A percentile compares a stretch with the other conserved stretches of the same genome.
These are phyloP conservation scores for Salmacisia buchloeana DNA, from an alignment of 1,284 basidiomycete species.

Conservation along the genomic window DNA sequence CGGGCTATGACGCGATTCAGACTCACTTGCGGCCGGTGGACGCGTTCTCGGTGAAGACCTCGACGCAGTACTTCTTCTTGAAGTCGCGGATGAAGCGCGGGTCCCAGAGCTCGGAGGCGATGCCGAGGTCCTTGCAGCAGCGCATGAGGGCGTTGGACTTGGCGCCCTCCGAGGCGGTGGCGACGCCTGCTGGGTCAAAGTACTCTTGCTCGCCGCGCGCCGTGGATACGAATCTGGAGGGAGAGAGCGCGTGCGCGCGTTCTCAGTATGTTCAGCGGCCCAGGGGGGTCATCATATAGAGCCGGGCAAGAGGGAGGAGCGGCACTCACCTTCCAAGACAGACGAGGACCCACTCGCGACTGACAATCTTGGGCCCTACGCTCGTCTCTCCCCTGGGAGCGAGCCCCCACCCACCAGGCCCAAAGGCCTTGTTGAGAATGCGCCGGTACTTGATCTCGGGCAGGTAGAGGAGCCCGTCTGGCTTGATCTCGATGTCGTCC, in stretches of 20 bases:
- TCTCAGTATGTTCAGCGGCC: neutral
- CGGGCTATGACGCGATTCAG: neutral
- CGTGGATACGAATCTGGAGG: constrained; percentile 72
- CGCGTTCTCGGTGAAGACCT: constrained; percentile 77
- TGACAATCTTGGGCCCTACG: constrained; percentile 68
- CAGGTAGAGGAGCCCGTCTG: constrained; percentile 92
- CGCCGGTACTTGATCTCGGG: constrained; percentile 98
- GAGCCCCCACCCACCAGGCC: constrained; percentile 93
- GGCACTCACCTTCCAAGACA: constrained; percentile 80
- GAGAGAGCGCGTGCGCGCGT: neutral
- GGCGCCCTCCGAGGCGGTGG: constrained; percentile 89
- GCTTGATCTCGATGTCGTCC: constrained; percentile 84
- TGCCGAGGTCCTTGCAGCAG: constrained; percentile 92
- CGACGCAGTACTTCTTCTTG: constrained; percentile 75
- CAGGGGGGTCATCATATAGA: neutral
- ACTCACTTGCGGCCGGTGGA: constrained; percentile 80
- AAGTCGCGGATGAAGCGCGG: constrained; percentile 91
- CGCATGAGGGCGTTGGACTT: constrained; percentile 97
- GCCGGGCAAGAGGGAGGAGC: too few relatives aligned
- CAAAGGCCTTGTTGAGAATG: constrained; percentile 86
- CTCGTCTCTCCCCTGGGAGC: constrained; percentile 88
- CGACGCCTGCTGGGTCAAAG: constrained; percentile 82
- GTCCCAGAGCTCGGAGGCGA: constrained; percentile 96
- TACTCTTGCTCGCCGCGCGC: constrained; percentile 95
- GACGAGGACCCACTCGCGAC: constrained; percentile 88